phyloP scores from a whole-genome alignment of 2,329 filamentous ascomycete genomes.

The Neofusicoccum cordaticola region DNA sequence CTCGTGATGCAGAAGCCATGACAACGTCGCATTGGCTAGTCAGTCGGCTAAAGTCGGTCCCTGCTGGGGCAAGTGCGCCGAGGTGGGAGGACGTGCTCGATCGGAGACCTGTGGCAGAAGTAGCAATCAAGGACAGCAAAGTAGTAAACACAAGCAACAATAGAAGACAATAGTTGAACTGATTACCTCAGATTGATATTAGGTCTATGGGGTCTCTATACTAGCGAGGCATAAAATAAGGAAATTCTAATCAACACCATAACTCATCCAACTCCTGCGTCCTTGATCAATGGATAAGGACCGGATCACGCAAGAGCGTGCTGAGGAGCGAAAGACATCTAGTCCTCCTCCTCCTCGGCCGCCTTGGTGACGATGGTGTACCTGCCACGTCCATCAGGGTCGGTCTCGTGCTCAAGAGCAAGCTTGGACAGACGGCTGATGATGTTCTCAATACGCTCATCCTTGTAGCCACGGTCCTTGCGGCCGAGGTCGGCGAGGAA shows the following conservation, averaged over 20 bases:
- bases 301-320: neutral
- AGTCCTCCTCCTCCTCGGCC: conserved; percentile 48
- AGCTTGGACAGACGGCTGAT: conserved; percentile 64
- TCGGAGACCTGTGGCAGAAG: conserved; percentile 1
- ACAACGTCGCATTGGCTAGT: neutral
- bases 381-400: conserved; percentile 46
- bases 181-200: conserved; percentile 14
- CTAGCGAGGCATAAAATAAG: conserved; percentile 15
- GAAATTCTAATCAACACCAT: conserved; percentile 13
- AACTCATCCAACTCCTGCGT: conserved; percentile 17
- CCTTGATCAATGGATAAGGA: conserved; percentile 10
- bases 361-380: conserved; percentile 46
- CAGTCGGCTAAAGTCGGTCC: neutral
- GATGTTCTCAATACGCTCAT: conserved; percentile 66
- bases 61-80: neutral
- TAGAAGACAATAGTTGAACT: conserved; percentile 5
- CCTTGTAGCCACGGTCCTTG: conserved; percentile 59
- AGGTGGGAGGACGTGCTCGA: neutral
- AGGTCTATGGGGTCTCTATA: conserved; percentile 15
- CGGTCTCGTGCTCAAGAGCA: conserved; percentile 57
- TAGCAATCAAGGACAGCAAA: neutral
- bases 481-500: conserved; percentile 63
- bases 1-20: neutral
- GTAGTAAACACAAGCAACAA: neutral
- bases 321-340: conserved; percentile 19